Conservation (phyloP, 345 rosid species). For the Euphorbia lathyris region DNA sequence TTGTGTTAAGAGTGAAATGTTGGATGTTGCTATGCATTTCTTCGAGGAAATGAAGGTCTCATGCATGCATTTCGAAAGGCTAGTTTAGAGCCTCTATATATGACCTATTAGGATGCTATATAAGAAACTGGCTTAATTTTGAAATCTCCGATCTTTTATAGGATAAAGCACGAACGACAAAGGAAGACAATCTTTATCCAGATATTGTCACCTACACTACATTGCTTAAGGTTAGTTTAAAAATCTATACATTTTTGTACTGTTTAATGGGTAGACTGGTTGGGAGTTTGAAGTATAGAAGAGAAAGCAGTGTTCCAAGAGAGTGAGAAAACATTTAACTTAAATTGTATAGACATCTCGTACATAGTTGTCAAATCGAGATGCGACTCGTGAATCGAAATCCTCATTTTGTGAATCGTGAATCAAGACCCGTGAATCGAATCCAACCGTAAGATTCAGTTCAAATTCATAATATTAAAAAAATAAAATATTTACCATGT, state of each 20-base stretch:
- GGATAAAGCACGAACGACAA: conserved; percentile 44
- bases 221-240: conserved; percentile 52
- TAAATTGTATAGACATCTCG: background rate
- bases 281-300: background rate
- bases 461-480: too few relatives aligned
- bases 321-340: background rate
- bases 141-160: conserved; percentile 23
- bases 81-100: conserved; percentile 48
- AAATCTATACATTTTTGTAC: background rate
- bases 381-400: too few relatives aligned
- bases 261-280: conserved; percentile 8
- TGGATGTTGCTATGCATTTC: conserved; percentile 61
- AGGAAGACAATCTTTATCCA: conserved; percentile 38
- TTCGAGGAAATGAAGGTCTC: conserved; percentile 78
- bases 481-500: too few relatives aligned
- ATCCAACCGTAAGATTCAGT: too few relatives aligned
- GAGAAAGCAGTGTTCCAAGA: background rate
- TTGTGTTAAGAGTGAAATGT: conserved; percentile 44
- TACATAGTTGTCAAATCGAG: too few relatives aligned
- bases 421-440: too few relatives aligned
- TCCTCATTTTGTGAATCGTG: too few relatives aligned
- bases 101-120: conserved; percentile 18
- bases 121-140: conserved; percentile 23
- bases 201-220: conserved; percentile 64
- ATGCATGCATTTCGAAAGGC: conserved; percentile 46